Conservation (phyloP, 805 yeast species). For the Zygoascus biomembranicola region DNA sequence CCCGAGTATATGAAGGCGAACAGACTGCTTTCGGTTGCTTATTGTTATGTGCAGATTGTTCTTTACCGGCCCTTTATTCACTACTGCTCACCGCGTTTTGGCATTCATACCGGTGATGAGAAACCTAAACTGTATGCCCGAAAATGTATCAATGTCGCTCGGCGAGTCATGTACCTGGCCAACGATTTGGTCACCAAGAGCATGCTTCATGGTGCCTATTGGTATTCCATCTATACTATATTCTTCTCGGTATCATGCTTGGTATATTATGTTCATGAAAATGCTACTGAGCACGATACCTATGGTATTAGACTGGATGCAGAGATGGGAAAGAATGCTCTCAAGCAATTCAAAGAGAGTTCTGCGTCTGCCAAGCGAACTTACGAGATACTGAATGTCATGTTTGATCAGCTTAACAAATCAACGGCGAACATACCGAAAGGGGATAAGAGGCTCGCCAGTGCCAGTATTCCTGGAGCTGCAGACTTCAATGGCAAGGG, state of each 20-base stretch:
- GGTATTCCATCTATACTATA: slow-evolving; percentile 86
- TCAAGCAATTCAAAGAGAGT: slow-evolving; percentile 61
- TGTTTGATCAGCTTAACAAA: slow-evolving; percentile 30
- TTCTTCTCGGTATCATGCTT: slow-evolving; percentile 84
- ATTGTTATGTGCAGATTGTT: slow-evolving; percentile 62
- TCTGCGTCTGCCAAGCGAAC: slow-evolving; percentile 75
- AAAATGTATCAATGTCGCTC: slow-evolving; percentile 76
- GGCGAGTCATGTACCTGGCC: slow-evolving; percentile 73
- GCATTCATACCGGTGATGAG: slow-evolving; percentile 1
- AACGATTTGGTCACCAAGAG: slow-evolving; percentile 68
- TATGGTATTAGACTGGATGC: slow-evolving; percentile 60
- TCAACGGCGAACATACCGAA: not conserved
- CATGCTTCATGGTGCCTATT: slow-evolving; percentile 74
- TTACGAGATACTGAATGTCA: slow-evolving; percentile 66
- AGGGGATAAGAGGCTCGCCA: not conserved
- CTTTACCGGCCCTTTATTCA: slow-evolving; percentile 85
- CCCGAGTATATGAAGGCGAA: slow-evolving; percentile 63
- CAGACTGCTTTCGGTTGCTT: slow-evolving; percentile 41
- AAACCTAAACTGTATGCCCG: slow-evolving; percentile 61
- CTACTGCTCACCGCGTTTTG: slow-evolving; percentile 54
- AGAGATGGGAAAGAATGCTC: slow-evolving; percentile 68
- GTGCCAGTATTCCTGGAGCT: not conserved
- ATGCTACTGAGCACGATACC: slow-evolving; percentile 23
- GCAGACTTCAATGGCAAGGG: not conserved
- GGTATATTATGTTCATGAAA: slow-evolving; percentile 66